Evolutionary conservation across 306 rosid genomes (phyloP).

Genomic region (Vicia villosa): DNA sequence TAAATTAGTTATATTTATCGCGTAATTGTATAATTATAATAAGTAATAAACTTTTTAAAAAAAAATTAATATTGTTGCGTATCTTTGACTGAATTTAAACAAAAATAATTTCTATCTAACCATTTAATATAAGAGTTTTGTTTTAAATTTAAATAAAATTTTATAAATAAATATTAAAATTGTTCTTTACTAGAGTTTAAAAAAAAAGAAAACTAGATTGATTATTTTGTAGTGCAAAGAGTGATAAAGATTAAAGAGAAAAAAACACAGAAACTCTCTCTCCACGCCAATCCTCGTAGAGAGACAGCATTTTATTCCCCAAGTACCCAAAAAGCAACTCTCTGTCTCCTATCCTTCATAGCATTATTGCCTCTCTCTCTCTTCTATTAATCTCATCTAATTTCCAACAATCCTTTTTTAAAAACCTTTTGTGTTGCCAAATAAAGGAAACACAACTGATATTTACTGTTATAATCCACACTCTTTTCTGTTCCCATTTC

Average conservation of each 20-base stretch:
- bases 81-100: no score
- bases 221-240: neutral
- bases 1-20: no score
- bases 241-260: neutral
- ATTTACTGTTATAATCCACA: constrained; percentile 36
- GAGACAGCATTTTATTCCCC: constrained; percentile 96
- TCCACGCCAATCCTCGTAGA: constrained; percentile 84
- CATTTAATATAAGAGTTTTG: no score
- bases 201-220: neutral
- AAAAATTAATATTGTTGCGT: no score
- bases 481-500: constrained; percentile 46
- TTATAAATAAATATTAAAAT: no score
- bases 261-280: constrained; percentile 36
- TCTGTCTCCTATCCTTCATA: constrained; percentile 81
- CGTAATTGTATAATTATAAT: no score
- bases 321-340: constrained; percentile 91
- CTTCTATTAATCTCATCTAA: constrained; percentile 54
- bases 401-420: constrained; percentile 54
- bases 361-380: constrained; percentile 67
- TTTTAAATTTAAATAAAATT: no score
- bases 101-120: no score
- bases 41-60: no score
- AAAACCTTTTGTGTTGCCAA: constrained; percentile 42
- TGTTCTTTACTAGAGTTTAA: no score
- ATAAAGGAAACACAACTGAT: constrained; percentile 44